A percentile compares a stretch with the other conserved stretches of the same genome.
These are phyloP conservation scores for Tolypocladium sp. DNA, from an alignment of 2,329 filamentous ascomycete species.

Conservation along the genomic window DNA sequence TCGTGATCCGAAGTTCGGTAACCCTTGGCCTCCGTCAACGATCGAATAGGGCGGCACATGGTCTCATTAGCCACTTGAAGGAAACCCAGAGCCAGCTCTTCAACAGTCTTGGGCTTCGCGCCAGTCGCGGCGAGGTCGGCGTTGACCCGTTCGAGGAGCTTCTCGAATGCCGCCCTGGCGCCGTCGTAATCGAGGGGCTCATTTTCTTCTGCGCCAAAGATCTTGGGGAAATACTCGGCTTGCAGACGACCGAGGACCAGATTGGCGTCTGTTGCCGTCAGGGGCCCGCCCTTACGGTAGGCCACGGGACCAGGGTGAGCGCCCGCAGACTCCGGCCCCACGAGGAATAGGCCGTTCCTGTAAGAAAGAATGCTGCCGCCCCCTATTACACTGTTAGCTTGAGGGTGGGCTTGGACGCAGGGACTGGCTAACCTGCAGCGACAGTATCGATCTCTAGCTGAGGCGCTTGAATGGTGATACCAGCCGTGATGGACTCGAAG, in stretches of 20 bases:
- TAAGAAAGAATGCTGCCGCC: conserved; percentile 63
- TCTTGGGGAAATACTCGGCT: conserved; percentile 62
- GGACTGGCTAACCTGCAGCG: conserved; percentile 35
- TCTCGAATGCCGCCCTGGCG: conserved; percentile 26
- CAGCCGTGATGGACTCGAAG: conserved; percentile 71
- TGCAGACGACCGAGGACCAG: conserved; percentile 52
- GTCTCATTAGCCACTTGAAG: conserved; percentile 24
- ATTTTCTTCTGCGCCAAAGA: conserved; percentile 24
- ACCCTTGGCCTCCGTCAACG: conserved; percentile 25
- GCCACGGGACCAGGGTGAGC: conserved; percentile 65
- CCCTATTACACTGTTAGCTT: conserved; percentile 23
- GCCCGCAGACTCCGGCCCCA: conserved; percentile 62
- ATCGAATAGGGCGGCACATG: conserved; percentile 25
- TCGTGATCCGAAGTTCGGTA: conserved; percentile 23
- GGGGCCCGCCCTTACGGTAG: conserved; percentile 62
- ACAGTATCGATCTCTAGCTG: conserved; percentile 79
- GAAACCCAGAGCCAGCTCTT: conserved; percentile 27
- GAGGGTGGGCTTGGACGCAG: no score
- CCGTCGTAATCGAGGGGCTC: conserved; percentile 28
- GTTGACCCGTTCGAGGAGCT: conserved; percentile 33
- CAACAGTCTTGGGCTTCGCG: conserved; percentile 12
- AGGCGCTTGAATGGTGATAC: conserved; percentile 68
- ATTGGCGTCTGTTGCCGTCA: conserved; percentile 67
- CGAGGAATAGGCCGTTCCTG: conserved; percentile 63
- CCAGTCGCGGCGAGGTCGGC: conserved; percentile 17